Evolutionary conservation across 202 grass and related monocot genomes (phyloP).

Genomic region (Elaeis oleifera): DNA sequence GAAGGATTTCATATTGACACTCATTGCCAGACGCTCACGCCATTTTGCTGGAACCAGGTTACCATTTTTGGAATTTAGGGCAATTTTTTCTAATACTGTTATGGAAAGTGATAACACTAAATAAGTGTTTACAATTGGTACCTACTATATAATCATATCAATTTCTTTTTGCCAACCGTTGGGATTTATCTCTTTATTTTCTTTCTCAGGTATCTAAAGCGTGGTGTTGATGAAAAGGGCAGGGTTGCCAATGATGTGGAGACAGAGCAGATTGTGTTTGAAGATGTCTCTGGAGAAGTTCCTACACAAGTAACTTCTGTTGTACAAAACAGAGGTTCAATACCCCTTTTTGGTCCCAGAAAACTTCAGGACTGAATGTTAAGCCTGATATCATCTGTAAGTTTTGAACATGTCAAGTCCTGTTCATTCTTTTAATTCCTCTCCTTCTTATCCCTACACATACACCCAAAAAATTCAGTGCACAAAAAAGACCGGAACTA

Average conservation of each 20-base stretch:
- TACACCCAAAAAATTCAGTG: constrained; percentile 30
- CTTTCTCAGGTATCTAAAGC: constrained; percentile 70
- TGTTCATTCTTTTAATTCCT: too few relatives aligned
- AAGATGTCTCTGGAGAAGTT: constrained; percentile 48
- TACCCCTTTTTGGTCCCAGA: constrained; percentile 98
- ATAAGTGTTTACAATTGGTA: background rate
- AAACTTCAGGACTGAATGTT: constrained; percentile 89
- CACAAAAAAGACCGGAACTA: constrained; percentile 59
- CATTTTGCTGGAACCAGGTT: constrained; percentile 99
- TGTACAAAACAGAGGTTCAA: constrained; percentile 94
- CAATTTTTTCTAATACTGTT: background rate
- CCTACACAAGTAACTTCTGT: constrained; percentile 67
- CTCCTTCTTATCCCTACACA: too few relatives aligned
- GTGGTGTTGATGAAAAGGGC: constrained; percentile 93
- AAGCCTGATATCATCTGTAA: constrained; percentile 92
- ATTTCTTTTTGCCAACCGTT: too few relatives aligned
- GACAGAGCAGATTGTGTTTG: constrained; percentile 91
- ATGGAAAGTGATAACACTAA: background rate
- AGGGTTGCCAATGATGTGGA: constrained; percentile 99
- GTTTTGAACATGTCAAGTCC: constrained; percentile 11
- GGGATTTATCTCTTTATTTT: constrained; percentile 15
- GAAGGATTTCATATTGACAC: constrained; percentile 83
- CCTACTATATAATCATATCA: background rate
- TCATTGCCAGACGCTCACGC: constrained; percentile 89
- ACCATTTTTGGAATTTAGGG: background rate